These are phyloP conservation scores for Aspergillus heteromorphus DNA, from an alignment of 495 filamentous ascomycete species.

Conservation along the genomic window DNA sequence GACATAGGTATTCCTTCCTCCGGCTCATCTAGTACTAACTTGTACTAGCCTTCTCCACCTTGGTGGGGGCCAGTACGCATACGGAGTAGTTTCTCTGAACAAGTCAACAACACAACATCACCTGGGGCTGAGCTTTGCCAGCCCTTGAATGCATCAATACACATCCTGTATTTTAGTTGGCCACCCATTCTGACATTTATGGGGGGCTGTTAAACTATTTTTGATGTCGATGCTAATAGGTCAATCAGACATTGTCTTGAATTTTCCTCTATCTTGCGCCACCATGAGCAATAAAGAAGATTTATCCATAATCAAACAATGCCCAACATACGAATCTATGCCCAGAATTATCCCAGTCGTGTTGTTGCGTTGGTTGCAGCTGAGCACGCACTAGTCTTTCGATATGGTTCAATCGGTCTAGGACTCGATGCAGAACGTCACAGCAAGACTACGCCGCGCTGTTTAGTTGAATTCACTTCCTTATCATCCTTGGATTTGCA, in stretches of 20 bases:
- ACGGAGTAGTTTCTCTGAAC: too few relatives aligned
- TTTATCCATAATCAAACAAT: constrained; percentile 17
- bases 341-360: constrained; percentile 69
- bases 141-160: too few relatives aligned
- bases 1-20: too few relatives aligned
- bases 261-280: neutral
- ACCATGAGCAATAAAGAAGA: neutral
- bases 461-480: constrained; percentile 80
- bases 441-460: constrained; percentile 54
- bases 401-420: constrained; percentile 57
- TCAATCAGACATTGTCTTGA: neutral
- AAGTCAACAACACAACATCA: too few relatives aligned
- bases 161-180: too few relatives aligned
- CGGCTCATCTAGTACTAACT: too few relatives aligned
- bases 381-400: constrained; percentile 77
- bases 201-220: neutral
- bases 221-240: neutral
- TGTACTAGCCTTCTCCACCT: too few relatives aligned
- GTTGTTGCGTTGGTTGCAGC: constrained; percentile 76
- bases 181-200: neutral
- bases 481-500: constrained; percentile 59
- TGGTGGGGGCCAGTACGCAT: too few relatives aligned
- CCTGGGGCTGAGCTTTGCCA: too few relatives aligned
- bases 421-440: constrained; percentile 16
- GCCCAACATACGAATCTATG: constrained; percentile 37